Evolutionary conservation across 257 asterid genomes (phyloP), one percentile per base, ranked within the genome.

Genomic region (Echites panduratus): DNA sequence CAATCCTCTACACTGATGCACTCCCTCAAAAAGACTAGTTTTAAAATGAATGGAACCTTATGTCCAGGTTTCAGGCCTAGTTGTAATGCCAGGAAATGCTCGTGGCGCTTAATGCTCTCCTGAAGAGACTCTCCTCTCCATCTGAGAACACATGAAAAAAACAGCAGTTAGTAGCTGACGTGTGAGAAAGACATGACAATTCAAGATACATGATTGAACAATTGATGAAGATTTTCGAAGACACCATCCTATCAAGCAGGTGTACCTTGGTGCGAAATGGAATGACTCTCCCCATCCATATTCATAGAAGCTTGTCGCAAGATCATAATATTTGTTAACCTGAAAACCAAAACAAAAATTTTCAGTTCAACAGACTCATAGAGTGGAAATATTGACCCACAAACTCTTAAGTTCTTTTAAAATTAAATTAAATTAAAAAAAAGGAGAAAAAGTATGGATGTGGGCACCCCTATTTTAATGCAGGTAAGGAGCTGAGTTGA

Each of bases 251-350:
- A 14, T 32, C 20, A 38, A 64, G 47, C 69, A 64, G 26, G 69
- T 38, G 2, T 64, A 64, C 99, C 99, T 89, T 79, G 95, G 97
- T 9, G 99, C 99, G 79, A 94, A 94, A 80, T 94, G 99, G 87
- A 94, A 94, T 63, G 97, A 94, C 80, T 94, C 96, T 77, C 99
- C 99, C 99, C 99, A 91, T 69, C 99, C 99, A 76, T 94, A 94
- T 82, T 94, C 99, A 5, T 94, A 94, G 92, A 94, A 94, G 85
- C 99, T 94, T 77, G 99, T 94, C 68, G 85, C 97, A 68, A 94
- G 99, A 84, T 94, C 97, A 81, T 94, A 94, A 83, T 94, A 94
- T 80, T 91, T 94, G 72, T 94, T 94, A 35, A 94, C 97, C 99
- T 94, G 90, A n/a, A 74, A 62, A 82, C 44, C 32, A 83, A 0